Base-by-base conservation (phyloP, 2,329 filamentous ascomycete genomes). In the Achaetomium macrosporum region DNA sequence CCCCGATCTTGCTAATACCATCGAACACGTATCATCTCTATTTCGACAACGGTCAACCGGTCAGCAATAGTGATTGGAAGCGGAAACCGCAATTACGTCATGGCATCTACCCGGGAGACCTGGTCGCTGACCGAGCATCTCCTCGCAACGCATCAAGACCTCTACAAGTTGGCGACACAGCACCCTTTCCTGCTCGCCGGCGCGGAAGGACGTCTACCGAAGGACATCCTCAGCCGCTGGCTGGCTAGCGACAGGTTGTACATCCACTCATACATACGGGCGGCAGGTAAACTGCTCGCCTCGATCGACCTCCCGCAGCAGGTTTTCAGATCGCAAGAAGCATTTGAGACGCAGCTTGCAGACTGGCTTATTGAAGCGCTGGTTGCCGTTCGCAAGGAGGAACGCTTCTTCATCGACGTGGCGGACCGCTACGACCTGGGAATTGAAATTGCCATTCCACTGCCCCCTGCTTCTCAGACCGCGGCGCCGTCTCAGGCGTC, bases 221-320 rank as follows among this genome's bases (percentile, higher is more conserved):
- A 80, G 45, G 63, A 72, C 0, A 69, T 74, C 1, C 71, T 89
- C 11, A 76, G 78, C 17, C 74, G 76, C 65, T 90, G 86, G 86
- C 79, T 90, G 41, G 79, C 82, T 12, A 85, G 88, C 66, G 85
- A 89, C 67, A 75, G 82, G 9, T 77, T 89, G 54, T 87, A 88
- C 68, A 82, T 85, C 33, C 83, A 87, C 58, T 79, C 80, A 47
- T 63, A 88, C 68, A 78, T 88, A 60, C 76, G 78, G 25, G 87
- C 86, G 60, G 78, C 83, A 19, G 84, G 84, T 9, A 72, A 75
- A n/a, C 68, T 88, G 8, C 77, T 89, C 29, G 73, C 78, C 33
- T 81, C 84, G 58, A 73, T 88, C 42, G 69, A 78, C 5, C 71
- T 87, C 0, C 78, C 81, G 0, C 62, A 66, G n/a, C 51, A 53